Base-by-base conservation (phyloP, 2,329 filamentous ascomycete species). In the Aspergillus pseudonomiae region DNA sequence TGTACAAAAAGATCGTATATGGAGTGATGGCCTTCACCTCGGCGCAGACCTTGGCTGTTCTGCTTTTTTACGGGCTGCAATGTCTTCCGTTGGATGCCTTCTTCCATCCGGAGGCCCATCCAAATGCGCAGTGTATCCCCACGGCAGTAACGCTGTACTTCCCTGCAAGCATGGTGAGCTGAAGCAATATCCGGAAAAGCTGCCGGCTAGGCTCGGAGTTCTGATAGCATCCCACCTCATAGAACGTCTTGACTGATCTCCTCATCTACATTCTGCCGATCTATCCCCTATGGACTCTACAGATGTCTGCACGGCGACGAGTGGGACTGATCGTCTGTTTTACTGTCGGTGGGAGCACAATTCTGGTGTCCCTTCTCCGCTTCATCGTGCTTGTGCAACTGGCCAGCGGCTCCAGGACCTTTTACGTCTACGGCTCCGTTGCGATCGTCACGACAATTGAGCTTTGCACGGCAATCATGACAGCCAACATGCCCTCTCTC, bases 81-180 rank as follows among this genome's bases (percentile, higher is more conserved):
- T 62, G 61, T 21, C 61, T 41, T 6, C 61, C 61, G 10, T 34
- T 62, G 30, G 36, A 48, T 24, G 61, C 61, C 7, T 62, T 62
- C 21, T 62, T 57, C 30, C 53, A 59, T 6, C 32, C 52, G 4
- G 30, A 55, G 32, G 36, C 36, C 4, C 57, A 63, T 28, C 62
- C 58, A 2, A 46, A 55, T n/a, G 45, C 54, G 4, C 54, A 16
- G 3, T 63, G 62, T 11, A 41, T 63, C 6, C 28, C 41, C 7
- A 63, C 59, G 2, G 12, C 62, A 7, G 57, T 63, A 3, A 63
- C 62, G 2, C 39, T 61, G n/a, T 63, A 63, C 28, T 55, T 63
- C 12, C 62, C 58, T 4, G 62, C 50, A 39, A 52, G 57, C 26
- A 46, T 63, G 45, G 62, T 63, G n/a, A 45, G 53, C 10, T 6